Evolutionary conservation across 208 protist species (phyloP), one percentile per base, ranked within the genome.

Genomic region (Leishmania amazonensis): DNA sequence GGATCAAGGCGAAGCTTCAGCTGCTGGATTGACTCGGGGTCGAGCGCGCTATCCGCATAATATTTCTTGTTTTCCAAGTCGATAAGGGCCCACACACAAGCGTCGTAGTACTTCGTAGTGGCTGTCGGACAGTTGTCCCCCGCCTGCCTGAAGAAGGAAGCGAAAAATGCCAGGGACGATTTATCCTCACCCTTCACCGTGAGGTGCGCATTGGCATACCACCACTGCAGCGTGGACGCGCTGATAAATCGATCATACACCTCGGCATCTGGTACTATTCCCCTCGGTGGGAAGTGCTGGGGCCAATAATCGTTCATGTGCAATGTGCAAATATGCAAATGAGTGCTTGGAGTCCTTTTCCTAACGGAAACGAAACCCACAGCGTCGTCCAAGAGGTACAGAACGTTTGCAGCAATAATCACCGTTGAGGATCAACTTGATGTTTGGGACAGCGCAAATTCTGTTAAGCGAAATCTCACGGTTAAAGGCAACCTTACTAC

Each of bases 51-150:
- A n/a, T 94, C 90, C 35, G 89, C 78, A 72, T 91, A 91, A 73
- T 90, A 94, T 42, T 87, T 90, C 5, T 85, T 21, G 24, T 82
- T 72, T 45, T 62, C 17, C 47, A 87, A 62, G 83, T 94, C 89
- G 19, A 89, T 84, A n/a, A 94, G 77, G n/a, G 85, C 87, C 88
- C 88, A 92, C 38, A 83, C 86, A 75, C 90, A 94, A 47, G 88
- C 87, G 76, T 92, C 80, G 54, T 83, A 81, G 65, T 81, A 81
- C 19, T 62, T 68, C 2, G 85, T 86, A 31, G 60, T 54, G 2
- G 58, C 47, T 28, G 54, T 76, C 31, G 79, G 76, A 60, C 57
- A 40, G n/a, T 70, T 73, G 45, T 89, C 83, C 53, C 89, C 83
- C 9, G 80, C 83, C 54, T 81, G 88, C 9, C 82, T 76, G 49